phyloP scores from a whole-genome alignment of 164 flowering plant genomes.

The Paratinospora sagittata region DNA sequence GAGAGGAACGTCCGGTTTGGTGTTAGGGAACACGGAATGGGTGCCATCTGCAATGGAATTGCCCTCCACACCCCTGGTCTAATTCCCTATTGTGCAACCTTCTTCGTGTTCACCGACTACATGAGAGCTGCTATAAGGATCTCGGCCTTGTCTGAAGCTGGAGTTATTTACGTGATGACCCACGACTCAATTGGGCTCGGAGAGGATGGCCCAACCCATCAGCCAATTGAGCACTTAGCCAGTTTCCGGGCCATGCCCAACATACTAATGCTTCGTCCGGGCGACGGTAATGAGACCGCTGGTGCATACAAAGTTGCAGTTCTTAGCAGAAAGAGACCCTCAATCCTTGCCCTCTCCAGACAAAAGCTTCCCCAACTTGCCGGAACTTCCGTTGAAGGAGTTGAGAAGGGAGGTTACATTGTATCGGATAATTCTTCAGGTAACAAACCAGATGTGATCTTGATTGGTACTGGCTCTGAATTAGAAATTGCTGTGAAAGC shows the following conservation, averaged over 20 bases:
- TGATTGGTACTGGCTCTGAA: constrained; percentile 97
- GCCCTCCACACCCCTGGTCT: constrained; percentile 80
- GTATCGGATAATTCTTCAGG: constrained; percentile 77
- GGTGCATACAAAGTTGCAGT: constrained; percentile 93
- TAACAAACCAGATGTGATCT: constrained; percentile 82
- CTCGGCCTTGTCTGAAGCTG: constrained; percentile 76
- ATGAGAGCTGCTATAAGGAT: constrained; percentile 94
- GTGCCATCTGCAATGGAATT: constrained; percentile 96
- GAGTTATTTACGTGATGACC: constrained; percentile 97
- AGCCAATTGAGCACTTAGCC: constrained; percentile 94
- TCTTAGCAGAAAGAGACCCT: constrained; percentile 71
- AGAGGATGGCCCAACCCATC: constrained; percentile 99
- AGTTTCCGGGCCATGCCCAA: constrained; percentile 98
- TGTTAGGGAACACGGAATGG: constrained; percentile 94
- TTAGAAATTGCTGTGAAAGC: constrained; percentile 85
- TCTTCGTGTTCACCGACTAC: constrained; percentile 97
- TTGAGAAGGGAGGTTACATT: constrained; percentile 84
- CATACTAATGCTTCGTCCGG: constrained; percentile 92
- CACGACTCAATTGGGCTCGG: constrained; percentile 98
- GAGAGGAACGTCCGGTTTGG: constrained; percentile 88
- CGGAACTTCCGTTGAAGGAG: constrained; percentile 88
- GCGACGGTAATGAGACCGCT: constrained; percentile 96
- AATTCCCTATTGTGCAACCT: constrained; percentile 92
- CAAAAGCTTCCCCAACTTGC: constrained; percentile 82
- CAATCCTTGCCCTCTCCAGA: constrained; percentile 86